Percentiles rank a stretch among this genome's conserved stretches.
phyloP scores from a whole-genome alignment of 345 rosid species.

The Syzygium aqueum region DNA sequence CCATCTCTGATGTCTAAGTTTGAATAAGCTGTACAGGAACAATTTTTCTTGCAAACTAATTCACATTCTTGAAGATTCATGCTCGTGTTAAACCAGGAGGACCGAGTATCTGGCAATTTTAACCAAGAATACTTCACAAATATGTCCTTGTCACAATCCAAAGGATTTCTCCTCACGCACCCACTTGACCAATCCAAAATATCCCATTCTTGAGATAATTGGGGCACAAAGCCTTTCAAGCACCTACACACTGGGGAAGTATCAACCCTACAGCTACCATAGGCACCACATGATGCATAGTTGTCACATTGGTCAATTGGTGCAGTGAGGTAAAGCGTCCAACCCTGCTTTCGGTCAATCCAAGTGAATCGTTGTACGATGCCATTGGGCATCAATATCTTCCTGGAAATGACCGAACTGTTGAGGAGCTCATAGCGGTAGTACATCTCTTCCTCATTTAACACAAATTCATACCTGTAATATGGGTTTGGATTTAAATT shows the following conservation, averaged over 20 bases:
- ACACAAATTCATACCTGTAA: conserved; percentile 9
- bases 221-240: conserved; percentile 35
- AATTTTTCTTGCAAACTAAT: conserved; percentile 23
- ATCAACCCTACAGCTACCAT: conserved; percentile 24
- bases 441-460: conserved; percentile 11
- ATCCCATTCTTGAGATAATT: conserved; percentile 19
- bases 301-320: conserved; percentile 34
- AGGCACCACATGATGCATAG: conserved; percentile 24
- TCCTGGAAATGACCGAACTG: conserved; percentile 8
- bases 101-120: conserved; percentile 35
- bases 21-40: conserved; percentile 46
- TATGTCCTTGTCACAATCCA: conserved; percentile 17
- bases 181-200: conserved; percentile 24
- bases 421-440: conserved; percentile 7
- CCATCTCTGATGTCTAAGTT: conserved; percentile 26
- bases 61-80: conserved; percentile 25
- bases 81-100: conserved; percentile 10
- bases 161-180: conserved; percentile 24
- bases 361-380: conserved; percentile 9
- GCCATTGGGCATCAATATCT: conserved; percentile 9
- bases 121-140: conserved; percentile 13
- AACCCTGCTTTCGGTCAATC: conserved; percentile 12
- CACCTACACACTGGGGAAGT: conserved; percentile 29
- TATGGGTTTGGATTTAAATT: conserved; percentile 10
- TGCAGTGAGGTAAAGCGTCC: conserved; percentile 22